Evolutionary conservation across 2,329 filamentous ascomycete species (phyloP).

Genomic region (Beauveria asiatica): DNA sequence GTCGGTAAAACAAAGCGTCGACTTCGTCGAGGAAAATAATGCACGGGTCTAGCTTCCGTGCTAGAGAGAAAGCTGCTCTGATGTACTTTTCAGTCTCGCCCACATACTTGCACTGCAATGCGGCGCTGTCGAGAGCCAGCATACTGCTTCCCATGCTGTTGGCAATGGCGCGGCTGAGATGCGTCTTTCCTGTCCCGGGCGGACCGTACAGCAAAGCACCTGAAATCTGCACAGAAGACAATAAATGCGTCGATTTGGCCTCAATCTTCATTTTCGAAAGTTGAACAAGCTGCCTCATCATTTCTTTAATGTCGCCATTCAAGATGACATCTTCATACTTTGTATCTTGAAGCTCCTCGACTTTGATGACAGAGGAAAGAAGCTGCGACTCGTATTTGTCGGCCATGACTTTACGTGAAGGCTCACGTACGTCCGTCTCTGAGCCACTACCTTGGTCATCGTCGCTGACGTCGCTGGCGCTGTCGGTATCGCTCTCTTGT

Average conservation of each 20-base stretch:
- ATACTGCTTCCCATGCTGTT: constrained; percentile 15
- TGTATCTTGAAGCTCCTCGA: background rate
- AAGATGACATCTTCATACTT: background rate
- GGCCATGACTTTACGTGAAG: background rate
- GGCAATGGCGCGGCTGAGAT: constrained; percentile 18
- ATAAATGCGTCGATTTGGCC: background rate
- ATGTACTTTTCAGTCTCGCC: constrained; percentile 23
- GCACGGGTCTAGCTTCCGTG: constrained; percentile 18
- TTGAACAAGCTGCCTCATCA: background rate
- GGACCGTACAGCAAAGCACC: constrained; percentile 22
- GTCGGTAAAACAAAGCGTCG: constrained; percentile 13
- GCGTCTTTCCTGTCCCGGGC: constrained; percentile 23
- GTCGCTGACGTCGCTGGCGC: background rate
- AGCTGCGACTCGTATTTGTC: background rate
- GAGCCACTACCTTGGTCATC: background rate
- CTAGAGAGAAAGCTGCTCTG: constrained; percentile 19
- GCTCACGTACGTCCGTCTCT: too few relatives aligned
- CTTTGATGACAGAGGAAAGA: background rate
- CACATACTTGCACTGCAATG: constrained; percentile 11
- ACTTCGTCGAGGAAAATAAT: constrained; percentile 17
- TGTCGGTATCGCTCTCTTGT: background rate
- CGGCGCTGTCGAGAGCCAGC: constrained; percentile 15
- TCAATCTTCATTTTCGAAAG: background rate
- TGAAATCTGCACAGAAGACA: constrained; percentile 7
- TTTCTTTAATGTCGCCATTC: background rate